These are phyloP conservation scores for Crithidia acanthocephali DNA, from an alignment of 208 protist species.

Conservation along the genomic window DNA sequence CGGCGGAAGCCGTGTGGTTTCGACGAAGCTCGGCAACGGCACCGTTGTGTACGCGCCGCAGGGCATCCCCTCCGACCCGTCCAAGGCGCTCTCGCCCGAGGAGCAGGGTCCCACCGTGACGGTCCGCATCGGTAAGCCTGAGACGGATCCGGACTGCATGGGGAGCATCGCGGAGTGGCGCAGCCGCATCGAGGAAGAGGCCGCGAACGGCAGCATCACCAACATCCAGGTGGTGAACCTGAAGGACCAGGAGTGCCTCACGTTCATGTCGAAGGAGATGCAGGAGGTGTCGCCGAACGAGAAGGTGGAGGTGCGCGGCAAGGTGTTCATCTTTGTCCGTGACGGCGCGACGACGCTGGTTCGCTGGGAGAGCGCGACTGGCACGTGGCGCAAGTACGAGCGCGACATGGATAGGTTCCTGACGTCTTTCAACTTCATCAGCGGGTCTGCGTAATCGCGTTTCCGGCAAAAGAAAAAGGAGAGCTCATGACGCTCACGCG, in stretches of 20 bases:
- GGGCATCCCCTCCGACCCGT: constrained; percentile 48
- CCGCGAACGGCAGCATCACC: constrained; percentile 47
- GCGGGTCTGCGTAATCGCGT: constrained; percentile 17
- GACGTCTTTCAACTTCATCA: constrained; percentile 58
- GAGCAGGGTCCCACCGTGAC: constrained; percentile 73
- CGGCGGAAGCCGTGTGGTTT: constrained; percentile 56
- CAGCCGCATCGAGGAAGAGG: constrained; percentile 62
- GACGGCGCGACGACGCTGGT: constrained; percentile 67
- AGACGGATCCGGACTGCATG: constrained; percentile 78
- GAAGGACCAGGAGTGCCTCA: constrained; percentile 63
- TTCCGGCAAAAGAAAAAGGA: neutral
- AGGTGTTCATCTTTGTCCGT: constrained; percentile 77
- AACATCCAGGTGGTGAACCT: constrained; percentile 45
- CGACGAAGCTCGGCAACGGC: constrained; percentile 68
- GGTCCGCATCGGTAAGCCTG: constrained; percentile 65
- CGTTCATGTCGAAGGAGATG: constrained; percentile 77
- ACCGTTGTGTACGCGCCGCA: constrained; percentile 73
- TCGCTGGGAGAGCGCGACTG: constrained; percentile 64
- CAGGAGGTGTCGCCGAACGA: constrained; percentile 72
- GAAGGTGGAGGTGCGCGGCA: constrained; percentile 60
- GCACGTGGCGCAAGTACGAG: constrained; percentile 72
- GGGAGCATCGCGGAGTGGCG: constrained; percentile 67
- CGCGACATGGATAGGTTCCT: constrained; percentile 64
- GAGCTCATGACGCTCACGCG: neutral
- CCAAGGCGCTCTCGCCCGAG: constrained; percentile 32